phyloP scores from a whole-genome alignment of 1,139 yeast species.

The Pneumocystis oryctolagi region DNA sequence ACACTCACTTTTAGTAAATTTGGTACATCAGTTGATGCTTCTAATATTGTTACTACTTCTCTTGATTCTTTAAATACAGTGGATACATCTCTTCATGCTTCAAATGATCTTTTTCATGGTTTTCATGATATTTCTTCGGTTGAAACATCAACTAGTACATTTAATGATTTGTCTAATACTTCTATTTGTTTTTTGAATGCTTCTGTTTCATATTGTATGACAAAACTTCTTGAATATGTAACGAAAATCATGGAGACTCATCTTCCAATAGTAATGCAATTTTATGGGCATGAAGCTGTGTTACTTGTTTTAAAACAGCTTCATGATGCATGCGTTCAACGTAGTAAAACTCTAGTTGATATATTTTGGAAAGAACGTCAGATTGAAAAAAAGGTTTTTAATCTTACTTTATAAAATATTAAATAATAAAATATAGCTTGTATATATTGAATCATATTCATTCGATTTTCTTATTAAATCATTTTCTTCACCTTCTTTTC shows the following conservation, averaged over 20 bases:
- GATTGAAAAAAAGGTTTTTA: slow-evolving; percentile 29
- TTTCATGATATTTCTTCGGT: too few species aligned
- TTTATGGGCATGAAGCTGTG: slow-evolving; percentile 57
- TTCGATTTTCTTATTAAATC: slow-evolving; percentile 26
- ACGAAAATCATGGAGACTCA: slow-evolving; percentile 79
- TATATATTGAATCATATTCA: slow-evolving; percentile 32
- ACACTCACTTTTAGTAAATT: neutral
- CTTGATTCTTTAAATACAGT: neutral
- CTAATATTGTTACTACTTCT: neutral
- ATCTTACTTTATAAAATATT: neutral
- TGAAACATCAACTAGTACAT: neutral
- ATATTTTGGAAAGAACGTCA: slow-evolving; percentile 66
- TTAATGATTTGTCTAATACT: too few species aligned
- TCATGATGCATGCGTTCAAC: slow-evolving; percentile 80
- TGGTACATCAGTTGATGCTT: neutral
- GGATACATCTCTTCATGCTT: too few species aligned
- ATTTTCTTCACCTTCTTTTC: slow-evolving; percentile 27
- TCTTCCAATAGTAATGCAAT: slow-evolving; percentile 55
- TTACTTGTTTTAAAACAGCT: slow-evolving; percentile 52
- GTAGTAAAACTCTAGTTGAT: slow-evolving; percentile 74
- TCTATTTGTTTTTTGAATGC: neutral
- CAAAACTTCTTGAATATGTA: slow-evolving; percentile 69
- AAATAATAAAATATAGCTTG: neutral
- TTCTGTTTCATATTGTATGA: slow-evolving; percentile 21
- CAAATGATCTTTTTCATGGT: too few species aligned